These are phyloP conservation scores for Tylopilus sp. DNA, from an alignment of 768 basidiomycete genomes.

Conservation along the genomic window DNA sequence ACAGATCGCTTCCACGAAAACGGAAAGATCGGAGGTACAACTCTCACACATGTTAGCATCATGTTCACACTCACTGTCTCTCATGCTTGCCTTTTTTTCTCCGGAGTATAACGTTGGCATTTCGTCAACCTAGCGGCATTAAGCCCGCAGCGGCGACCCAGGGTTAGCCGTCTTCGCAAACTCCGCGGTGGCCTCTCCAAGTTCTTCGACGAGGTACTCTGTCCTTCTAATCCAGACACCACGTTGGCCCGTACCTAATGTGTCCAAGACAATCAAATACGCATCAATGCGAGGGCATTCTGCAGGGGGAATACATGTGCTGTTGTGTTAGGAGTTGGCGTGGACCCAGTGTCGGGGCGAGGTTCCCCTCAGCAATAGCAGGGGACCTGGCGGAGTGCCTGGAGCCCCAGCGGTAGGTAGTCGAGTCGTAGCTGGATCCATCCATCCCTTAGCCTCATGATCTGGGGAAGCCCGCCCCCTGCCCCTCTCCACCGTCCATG, in stretches of 20 bases:
- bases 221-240: slow-evolving; percentile 87
- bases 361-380: no score
- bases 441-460: no score
- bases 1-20: no score
- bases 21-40: no score
- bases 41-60: no score
- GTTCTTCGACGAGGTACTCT: slow-evolving; percentile 77
- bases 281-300: neutral
- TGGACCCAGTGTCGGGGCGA: no score
- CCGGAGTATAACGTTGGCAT: slow-evolving; percentile 18
- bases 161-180: slow-evolving; percentile 91
- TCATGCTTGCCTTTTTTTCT: slow-evolving; percentile 1
- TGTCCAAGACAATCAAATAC: neutral
- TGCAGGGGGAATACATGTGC: slow-evolving; percentile 55
- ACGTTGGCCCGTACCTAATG: slow-evolving; percentile 77
- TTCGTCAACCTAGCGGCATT: neutral
- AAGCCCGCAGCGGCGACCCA: slow-evolving; percentile 34
- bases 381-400: no score
- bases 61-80: neutral
- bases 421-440: no score
- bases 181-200: slow-evolving; percentile 77
- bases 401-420: no score
- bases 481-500: no score
- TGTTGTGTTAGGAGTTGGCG: no score
- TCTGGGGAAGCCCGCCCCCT: no score